phyloP scores from a whole-genome alignment of 2,329 filamentous ascomycete species.

The Pseudogymnoascus sp. region DNA sequence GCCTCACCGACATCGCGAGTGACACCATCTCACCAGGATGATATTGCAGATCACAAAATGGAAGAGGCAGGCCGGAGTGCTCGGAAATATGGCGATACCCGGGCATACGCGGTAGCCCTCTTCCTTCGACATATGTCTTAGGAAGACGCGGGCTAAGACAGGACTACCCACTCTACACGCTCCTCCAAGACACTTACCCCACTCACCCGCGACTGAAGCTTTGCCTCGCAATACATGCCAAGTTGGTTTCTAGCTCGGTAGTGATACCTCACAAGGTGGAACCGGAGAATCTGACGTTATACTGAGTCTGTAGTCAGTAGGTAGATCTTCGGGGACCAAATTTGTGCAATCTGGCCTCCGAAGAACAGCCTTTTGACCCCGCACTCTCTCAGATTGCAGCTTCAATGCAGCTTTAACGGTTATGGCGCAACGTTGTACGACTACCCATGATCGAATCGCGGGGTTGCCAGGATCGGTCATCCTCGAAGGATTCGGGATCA shows the following conservation, averaged over 20 bases:
- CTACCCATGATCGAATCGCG: neutral
- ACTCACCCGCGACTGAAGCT: neutral
- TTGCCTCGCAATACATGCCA: neutral
- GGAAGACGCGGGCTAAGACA: neutral
- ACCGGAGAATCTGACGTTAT: neutral
- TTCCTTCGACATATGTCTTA: neutral
- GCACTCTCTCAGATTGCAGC: neutral
- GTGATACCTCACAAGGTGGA: neutral
- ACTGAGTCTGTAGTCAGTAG: neutral
- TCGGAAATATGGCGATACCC: neutral
- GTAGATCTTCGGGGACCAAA: neutral
- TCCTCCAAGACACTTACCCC: neutral
- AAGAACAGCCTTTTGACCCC: neutral
- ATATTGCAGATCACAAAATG: neutral
- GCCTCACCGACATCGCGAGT: neutral
- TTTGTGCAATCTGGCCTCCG: neutral
- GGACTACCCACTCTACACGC: neutral
- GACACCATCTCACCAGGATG: neutral
- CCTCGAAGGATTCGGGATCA: neutral
- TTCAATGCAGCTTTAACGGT: neutral
- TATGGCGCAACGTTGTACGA: conserved; percentile 2
- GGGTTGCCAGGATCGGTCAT: neutral
- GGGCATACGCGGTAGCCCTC: neutral
- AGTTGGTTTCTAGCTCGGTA: neutral
- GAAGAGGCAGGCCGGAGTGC: neutral